These are phyloP conservation scores for Mucor piriformis DNA, from an alignment of 371 early-diverging fungal genomes.

Conservation along the genomic window DNA sequence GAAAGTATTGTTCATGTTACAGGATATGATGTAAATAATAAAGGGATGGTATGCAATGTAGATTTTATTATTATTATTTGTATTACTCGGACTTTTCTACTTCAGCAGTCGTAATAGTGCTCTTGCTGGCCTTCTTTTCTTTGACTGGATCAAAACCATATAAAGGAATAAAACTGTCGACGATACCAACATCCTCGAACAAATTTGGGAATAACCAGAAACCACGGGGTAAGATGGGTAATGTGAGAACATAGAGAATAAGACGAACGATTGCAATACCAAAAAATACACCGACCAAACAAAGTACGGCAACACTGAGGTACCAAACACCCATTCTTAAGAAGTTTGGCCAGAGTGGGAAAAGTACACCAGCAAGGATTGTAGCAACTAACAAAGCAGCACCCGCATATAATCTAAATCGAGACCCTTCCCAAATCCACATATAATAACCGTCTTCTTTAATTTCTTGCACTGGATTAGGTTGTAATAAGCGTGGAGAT, in stretches of 20 bases:
- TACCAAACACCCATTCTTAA: slow-evolving; percentile 91
- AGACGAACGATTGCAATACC: slow-evolving; percentile 89
- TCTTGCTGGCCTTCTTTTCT: slow-evolving; percentile 40
- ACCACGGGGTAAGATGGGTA: slow-evolving; percentile 80
- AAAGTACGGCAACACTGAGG: slow-evolving; percentile 82
- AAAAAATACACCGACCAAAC: slow-evolving; percentile 91
- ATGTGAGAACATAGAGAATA: slow-evolving; percentile 85
- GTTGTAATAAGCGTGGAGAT: slow-evolving; percentile 55
- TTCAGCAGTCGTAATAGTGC: background rate
- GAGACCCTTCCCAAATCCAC: slow-evolving; percentile 95
- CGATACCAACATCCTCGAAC: slow-evolving; percentile 97
- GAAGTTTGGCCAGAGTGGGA: slow-evolving; percentile 96
- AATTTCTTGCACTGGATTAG: slow-evolving; percentile 71
- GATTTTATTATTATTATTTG: background rate
- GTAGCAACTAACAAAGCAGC: slow-evolving; percentile 77
- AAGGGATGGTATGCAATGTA: background rate
- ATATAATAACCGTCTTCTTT: slow-evolving; percentile 89
- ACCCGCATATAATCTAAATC: slow-evolving; percentile 72
- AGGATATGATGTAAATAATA: slow-evolving; percentile 38
- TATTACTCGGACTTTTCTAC: background rate
- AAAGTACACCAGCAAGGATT: slow-evolving; percentile 93
- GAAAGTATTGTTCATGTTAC: slow-evolving; percentile 42
- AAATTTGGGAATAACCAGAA: slow-evolving; percentile 99
- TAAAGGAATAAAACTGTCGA: slow-evolving; percentile 97
- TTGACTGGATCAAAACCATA: slow-evolving; percentile 87